A percentile compares a stretch with the other conserved stretches of the same genome.
phyloP scores from a whole-genome alignment of 164 flowering plant genomes.

The Santalum album region DNA sequence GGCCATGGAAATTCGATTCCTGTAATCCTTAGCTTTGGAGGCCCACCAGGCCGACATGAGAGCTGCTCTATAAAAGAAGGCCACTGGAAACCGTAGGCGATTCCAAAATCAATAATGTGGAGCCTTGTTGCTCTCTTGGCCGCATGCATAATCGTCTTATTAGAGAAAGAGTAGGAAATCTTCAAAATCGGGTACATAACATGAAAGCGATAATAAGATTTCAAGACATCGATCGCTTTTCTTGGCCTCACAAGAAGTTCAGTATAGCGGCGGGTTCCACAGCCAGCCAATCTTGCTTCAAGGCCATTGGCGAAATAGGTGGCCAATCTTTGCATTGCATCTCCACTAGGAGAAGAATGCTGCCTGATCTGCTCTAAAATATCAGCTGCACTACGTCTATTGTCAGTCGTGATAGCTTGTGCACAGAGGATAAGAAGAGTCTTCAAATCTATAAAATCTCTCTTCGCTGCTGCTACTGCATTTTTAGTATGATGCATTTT shows the following conservation, averaged over 20 bases:
- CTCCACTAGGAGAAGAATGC: not conserved
- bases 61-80: not conserved
- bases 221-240: not conserved
- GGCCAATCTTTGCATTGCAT: not conserved
- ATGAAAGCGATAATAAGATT: not conserved
- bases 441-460: slow-evolving; percentile 11
- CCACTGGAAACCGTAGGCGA: not conserved
- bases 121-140: not conserved
- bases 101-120: not conserved
- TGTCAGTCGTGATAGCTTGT: slow-evolving; percentile 11
- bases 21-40: not conserved
- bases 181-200: not conserved
- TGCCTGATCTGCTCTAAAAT: slow-evolving; percentile 8
- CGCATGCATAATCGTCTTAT: not conserved
- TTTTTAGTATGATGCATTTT: not conserved
- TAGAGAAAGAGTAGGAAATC: not conserved
- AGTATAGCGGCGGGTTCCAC: not conserved
- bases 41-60: not conserved
- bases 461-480: not conserved
- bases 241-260: not conserved
- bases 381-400: slow-evolving; percentile 8
- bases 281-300: not conserved
- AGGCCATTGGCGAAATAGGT: not conserved
- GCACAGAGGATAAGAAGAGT: slow-evolving; percentile 15
- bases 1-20: not conserved